Conservation (phyloP, 1,284 basidiomycete species). For the Fomitopsis pinicola region DNA sequence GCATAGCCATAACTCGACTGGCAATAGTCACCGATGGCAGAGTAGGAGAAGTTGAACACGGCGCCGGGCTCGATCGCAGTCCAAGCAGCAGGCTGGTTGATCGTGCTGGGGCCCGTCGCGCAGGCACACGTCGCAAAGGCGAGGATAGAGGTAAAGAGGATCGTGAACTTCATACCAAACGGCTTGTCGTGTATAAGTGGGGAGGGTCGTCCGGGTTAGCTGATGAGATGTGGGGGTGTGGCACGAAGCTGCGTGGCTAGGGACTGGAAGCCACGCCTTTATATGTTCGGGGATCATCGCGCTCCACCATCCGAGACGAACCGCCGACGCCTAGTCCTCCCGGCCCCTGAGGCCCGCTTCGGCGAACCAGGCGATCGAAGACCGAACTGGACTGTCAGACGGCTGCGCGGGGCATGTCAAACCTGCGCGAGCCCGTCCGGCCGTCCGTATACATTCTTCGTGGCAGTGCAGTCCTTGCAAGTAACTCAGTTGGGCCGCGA, state of each 20-base stretch:
- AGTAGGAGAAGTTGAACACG: constrained; percentile 35
- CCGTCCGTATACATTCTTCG: neutral
- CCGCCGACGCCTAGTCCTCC: neutral
- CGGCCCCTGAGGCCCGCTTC: neutral
- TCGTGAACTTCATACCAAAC: constrained; percentile 1
- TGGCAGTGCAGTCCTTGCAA: neutral
- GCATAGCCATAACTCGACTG: constrained; percentile 39
- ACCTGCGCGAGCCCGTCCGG: neutral
- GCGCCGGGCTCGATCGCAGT: constrained; percentile 29
- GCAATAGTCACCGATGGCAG: constrained; percentile 38
- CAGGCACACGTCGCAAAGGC: constrained; percentile 1
- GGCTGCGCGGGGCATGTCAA: neutral
- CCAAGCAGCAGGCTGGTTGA: constrained; percentile 27
- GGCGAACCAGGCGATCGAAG: neutral
- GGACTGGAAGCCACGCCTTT: neutral
- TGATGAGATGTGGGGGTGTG: neutral
- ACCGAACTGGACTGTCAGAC: neutral
- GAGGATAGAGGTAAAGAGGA: constrained; percentile 8
- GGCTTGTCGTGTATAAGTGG: neutral
- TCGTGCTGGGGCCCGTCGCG: constrained; percentile 14
- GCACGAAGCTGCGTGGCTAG: neutral
- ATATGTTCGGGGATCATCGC: neutral
- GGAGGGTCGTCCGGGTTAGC: neutral
- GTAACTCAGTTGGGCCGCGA: neutral
- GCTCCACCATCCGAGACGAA: neutral